Evolutionary conservation across 1,284 basidiomycete genomes (phyloP).

Genomic region (Cystobasidium sp.): DNA sequence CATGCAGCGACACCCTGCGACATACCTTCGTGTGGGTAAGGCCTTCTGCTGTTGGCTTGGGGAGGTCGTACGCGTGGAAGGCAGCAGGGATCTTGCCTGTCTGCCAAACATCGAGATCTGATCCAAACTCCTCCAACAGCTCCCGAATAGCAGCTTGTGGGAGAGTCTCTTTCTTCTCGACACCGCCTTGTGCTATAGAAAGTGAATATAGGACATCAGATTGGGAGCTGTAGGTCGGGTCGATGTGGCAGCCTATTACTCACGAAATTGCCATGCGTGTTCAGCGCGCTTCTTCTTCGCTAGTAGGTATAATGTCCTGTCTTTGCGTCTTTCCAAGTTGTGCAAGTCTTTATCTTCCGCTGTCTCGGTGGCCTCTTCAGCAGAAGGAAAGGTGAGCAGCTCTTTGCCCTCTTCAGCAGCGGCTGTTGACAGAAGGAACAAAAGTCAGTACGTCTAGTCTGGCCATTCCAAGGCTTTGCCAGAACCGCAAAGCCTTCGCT

Average conservation of each 20-base stretch:
- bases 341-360: slow-evolving; percentile 68
- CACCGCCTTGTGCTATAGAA: slow-evolving; percentile 61
- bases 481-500: too few species aligned
- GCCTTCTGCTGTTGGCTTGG: slow-evolving; percentile 50
- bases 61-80: slow-evolving; percentile 45
- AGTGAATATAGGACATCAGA: not conserved
- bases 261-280: slow-evolving; percentile 77
- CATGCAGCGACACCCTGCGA: not conserved
- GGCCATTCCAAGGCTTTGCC: too few species aligned
- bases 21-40: slow-evolving; percentile 50
- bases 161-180: slow-evolving; percentile 65
- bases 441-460: not conserved
- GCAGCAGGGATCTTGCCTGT: slow-evolving; percentile 50
- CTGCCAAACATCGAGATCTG: slow-evolving; percentile 73
- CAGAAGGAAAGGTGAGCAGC: slow-evolving; percentile 68
- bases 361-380: slow-evolving; percentile 63
- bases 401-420: slow-evolving; percentile 73
- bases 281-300: slow-evolving; percentile 64
- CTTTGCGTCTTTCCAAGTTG: slow-evolving; percentile 78
- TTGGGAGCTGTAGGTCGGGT: not conserved
- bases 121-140: slow-evolving; percentile 69
- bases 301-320: slow-evolving; percentile 83
- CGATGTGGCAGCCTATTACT: slow-evolving; percentile 5
- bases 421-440: slow-evolving; percentile 4
- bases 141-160: slow-evolving; percentile 72